A percentile compares a stretch with the other conserved stretches of the same genome.
Evolutionary conservation across 2,329 filamentous ascomycete genomes (phyloP).

Genomic region (Trichoderma oligosporum): DNA sequence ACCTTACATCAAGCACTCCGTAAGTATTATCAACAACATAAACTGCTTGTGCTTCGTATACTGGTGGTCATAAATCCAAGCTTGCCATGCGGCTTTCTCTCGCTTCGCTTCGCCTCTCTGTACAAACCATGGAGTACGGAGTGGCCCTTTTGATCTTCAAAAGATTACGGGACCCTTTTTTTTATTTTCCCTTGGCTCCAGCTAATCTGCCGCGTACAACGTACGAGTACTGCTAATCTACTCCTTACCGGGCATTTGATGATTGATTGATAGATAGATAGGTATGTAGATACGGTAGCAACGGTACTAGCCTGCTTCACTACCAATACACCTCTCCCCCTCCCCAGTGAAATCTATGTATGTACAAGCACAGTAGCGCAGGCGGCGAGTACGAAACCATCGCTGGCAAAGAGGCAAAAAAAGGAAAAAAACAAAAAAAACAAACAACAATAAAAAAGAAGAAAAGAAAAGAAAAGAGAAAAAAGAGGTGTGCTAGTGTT

Average conservation of each 20-base stretch:
- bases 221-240: not conserved
- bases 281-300: no score
- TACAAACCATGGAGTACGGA: no score
- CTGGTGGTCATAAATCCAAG: no score
- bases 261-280: not conserved
- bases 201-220: not conserved
- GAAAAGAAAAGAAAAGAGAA: not conserved
- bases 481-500: slow-evolving; percentile 3
- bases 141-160: slow-evolving; percentile 11
- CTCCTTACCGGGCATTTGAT: not conserved
- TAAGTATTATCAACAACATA: not conserved
- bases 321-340: no score
- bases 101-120: no score
- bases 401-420: not conserved
- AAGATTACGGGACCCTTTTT: not conserved
- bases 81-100: slow-evolving; percentile 5
- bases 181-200: no score
- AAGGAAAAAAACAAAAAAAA: not conserved
- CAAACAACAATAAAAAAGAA: not conserved
- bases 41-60: not conserved
- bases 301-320: no score
- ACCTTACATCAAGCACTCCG: no score
- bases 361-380: no score
- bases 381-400: no score
- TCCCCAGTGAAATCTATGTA: no score